Evolutionary conservation across 2,329 filamentous ascomycete species (phyloP).

Genomic region (Aspergillus brasiliensis): DNA sequence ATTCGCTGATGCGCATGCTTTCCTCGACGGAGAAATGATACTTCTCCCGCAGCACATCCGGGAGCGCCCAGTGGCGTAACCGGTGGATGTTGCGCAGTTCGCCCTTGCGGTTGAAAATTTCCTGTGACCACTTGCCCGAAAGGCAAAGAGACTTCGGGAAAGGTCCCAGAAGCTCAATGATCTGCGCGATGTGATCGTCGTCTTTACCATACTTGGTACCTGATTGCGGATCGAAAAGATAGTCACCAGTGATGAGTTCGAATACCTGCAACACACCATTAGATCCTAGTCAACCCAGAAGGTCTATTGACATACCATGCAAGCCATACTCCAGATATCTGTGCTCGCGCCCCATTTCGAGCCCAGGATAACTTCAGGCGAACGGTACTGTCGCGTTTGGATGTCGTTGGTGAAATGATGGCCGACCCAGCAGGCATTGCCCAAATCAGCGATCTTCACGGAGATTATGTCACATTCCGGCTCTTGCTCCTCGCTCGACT

Average conservation of each 20-base stretch:
- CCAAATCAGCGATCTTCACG: conserved; percentile 97
- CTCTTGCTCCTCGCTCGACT: conserved; percentile 35
- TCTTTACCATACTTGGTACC: conserved; percentile 99
- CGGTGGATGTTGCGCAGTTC: conserved; percentile 97
- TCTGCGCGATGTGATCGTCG: conserved; percentile 98
- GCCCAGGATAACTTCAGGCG: conserved; percentile 93
- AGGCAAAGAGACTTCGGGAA: conserved; percentile 92
- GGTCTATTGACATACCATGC: conserved; percentile 71
- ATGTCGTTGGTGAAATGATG: conserved; percentile 99
- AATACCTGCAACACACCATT: conserved; percentile 63
- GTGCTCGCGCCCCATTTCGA: conserved; percentile 99
- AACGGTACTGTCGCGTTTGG: conserved; percentile 94
- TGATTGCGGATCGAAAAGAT: conserved; percentile 96
- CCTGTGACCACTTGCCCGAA: conserved; percentile 94
- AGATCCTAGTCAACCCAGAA: neutral
- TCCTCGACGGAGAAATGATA: conserved; percentile 92
- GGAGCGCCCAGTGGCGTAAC: conserved; percentile 90
- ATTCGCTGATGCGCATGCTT: conserved; percentile 74
- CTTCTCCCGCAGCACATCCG: conserved; percentile 91
- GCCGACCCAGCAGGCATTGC: conserved; percentile 97
- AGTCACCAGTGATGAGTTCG: conserved; percentile 96
- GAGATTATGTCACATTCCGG: conserved; percentile 74
- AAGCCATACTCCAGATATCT: conserved; percentile 99
- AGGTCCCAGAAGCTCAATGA: conserved; percentile 91
- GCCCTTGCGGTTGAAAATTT: conserved; percentile 97